Base-by-base conservation (phyloP, 148 eudicot genomes). In the Amaranthus hypochondriacus region DNA sequence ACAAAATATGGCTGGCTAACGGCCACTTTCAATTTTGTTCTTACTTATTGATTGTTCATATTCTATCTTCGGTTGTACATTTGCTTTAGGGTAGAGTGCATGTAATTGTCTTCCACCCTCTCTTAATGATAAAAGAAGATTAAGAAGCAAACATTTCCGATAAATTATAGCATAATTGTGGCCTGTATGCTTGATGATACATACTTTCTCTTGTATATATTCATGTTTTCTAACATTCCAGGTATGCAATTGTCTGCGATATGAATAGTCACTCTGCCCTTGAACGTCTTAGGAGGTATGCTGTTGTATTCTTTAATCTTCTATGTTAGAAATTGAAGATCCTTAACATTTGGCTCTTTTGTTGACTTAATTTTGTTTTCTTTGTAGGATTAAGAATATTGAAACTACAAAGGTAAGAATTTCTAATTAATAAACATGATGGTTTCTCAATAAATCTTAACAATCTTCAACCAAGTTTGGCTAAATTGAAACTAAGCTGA, bases 221-320 rank as follows among this genome's bases (percentile, higher is more conserved):
- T 75, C 48, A 50, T 62, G 12, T 56, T 46, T 64, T 58, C 18
- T 15, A 53, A 56, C 58, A 52, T 39, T 68, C 47, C 75, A 92
- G 98, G 86, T 92, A 92, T 79, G 98, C 98, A 7, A 81, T 93
- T 63, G 93, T 72, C 4, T 90, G 98, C 76, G 96, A 90, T 84
- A 68, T 90, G 87, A 87, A 81, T 64, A 86, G 78, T 75, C 77
- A 73, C 66, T 81, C 89, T 15, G 96, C 94, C 7, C 81, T 93
- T 79, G 94, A 93, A 44, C 98, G 96, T 75, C 83, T 93, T 28
- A 86, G 98, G 71, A 93, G 98, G 98, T 90, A 66, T 70, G 63
- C 71, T 48, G 11, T 75, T 52, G 61, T 28, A 28, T 28, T 28
- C 2, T 28, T 2, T 28, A 28, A 28, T 56, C 47, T 50, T 69